Percentiles rank a stretch among this genome's conserved stretches.
Conservation (phyloP, 306 rosid species). For the Fragaria vesca region DNA sequence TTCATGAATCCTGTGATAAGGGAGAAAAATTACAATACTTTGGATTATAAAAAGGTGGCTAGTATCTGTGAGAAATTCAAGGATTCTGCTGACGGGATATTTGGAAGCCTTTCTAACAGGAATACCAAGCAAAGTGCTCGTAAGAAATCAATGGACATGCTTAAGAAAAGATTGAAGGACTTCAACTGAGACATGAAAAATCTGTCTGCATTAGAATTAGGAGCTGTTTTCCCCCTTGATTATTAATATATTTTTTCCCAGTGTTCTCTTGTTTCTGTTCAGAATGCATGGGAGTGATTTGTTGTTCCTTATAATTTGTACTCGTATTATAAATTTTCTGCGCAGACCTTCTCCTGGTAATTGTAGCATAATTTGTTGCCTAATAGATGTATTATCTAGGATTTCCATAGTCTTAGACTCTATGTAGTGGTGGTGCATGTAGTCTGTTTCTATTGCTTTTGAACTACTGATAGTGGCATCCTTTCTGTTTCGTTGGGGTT, state of each 20-base stretch:
- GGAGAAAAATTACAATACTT: constrained; percentile 65
- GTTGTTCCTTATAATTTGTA: constrained; percentile 11
- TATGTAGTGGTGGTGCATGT: not conserved
- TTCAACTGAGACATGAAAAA: constrained; percentile 45
- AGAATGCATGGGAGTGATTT: constrained; percentile 16
- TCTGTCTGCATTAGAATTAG: constrained; percentile 36
- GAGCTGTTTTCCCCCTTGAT: constrained; percentile 12
- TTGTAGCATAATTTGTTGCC: not conserved
- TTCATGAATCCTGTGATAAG: constrained; percentile 98
- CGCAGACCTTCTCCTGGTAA: not conserved
- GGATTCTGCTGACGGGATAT: constrained; percentile 81
- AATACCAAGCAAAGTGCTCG: constrained; percentile 72
- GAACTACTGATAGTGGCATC: too few relatives aligned
- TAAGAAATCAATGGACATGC: constrained; percentile 85
- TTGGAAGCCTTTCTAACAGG: constrained; percentile 81
- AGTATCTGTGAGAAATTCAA: constrained; percentile 74
- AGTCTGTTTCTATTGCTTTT: not conserved
- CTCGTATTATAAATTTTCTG: constrained; percentile 5
- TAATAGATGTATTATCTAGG: not conserved
- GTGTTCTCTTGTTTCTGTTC: constrained; percentile 15
- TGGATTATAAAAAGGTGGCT: constrained; percentile 84
- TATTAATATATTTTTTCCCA: not conserved
- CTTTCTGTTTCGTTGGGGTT: too few relatives aligned
- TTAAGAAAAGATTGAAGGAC: constrained; percentile 87
- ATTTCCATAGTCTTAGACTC: not conserved